Base-by-base conservation (phyloP, 2,329 filamentous ascomycete genomes). In the Colletotrichum tabaci region DNA sequence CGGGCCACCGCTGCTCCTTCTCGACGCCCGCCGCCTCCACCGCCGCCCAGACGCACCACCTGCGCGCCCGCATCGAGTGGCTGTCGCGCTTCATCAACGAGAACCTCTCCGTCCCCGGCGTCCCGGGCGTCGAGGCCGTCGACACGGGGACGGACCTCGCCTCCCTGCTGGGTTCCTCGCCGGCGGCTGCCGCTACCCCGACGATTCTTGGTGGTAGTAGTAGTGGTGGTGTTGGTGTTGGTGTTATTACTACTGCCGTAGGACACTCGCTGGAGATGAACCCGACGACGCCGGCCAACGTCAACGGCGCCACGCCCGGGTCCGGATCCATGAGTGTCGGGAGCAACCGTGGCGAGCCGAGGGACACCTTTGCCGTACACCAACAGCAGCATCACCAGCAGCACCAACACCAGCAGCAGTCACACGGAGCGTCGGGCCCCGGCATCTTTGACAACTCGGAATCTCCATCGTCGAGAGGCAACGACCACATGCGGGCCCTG, bases 21-120 rank as follows among this genome's bases (percentile, higher is more conserved):
- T 80, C 75, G 13, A 78, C 77, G 12, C 77, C 77, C 47, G 75
- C 76, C 4, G 74, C 77, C 13, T 76, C 77, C n/a, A 76, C 76
- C 44, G 77, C 77, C 40, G 80, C 80, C 16, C 79, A 82, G 69
- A 77, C 79, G 8, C 78, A 81, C 21, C 81, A 83, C 49, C 73
- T 85, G 63, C 78, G 80, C 12, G 79, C 80, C n/a, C 79, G 83
- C 1, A 78, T 85, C 12, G 77, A 82, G 56, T 84, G 84, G 83
- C 76, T 85, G 12, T 80, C 80, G 4, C 74, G 74, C 18, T 80
- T 80, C 62, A 77, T 85, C 60, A 81, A 85, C 62, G 75, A 80
- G 47, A 76, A 76, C 23, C 66, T 76, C 16, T 73, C 83, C 71
- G 66, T 76, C 16, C 35, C 66, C 42, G 71, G 78, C 56, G 69